phyloP scores from a whole-genome alignment of 2,329 filamentous ascomycete genomes.

The Calonectria henricotiae region DNA sequence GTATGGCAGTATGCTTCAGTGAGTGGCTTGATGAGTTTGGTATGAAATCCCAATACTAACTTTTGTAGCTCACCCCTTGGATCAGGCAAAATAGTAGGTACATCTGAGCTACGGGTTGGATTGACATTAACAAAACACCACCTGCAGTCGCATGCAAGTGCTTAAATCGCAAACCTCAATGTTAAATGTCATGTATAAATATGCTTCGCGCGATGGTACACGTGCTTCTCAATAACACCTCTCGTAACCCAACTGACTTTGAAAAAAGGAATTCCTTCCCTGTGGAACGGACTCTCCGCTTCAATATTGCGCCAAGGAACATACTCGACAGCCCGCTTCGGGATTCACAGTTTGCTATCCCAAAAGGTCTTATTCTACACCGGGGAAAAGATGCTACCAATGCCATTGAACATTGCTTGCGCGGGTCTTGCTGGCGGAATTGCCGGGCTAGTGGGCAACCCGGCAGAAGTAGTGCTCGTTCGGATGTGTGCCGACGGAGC shows the following conservation, averaged over 20 bases:
- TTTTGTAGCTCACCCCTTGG: slow-evolving; percentile 61
- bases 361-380: slow-evolving; percentile 50
- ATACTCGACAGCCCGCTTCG: slow-evolving; percentile 65
- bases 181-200: slow-evolving; percentile 59
- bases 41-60: background rate
- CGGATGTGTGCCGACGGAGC: slow-evolving; percentile 66
- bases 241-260: slow-evolving; percentile 3
- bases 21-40: slow-evolving; percentile 41
- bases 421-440: slow-evolving; percentile 61
- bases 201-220: slow-evolving; percentile 50
- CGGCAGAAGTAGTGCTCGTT: slow-evolving; percentile 63
- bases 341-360: slow-evolving; percentile 60
- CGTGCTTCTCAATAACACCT: background rate
- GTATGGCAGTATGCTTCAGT: slow-evolving; percentile 66
- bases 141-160: slow-evolving; percentile 63
- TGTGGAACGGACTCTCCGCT: slow-evolving; percentile 63
- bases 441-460: slow-evolving; percentile 64
- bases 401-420: slow-evolving; percentile 58
- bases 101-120: rapidly evolving
- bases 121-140: background rate
- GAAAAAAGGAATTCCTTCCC: slow-evolving; percentile 58
- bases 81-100: slow-evolving; percentile 64
- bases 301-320: slow-evolving; percentile 64
- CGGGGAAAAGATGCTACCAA: slow-evolving; percentile 54
- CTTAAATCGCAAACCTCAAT: slow-evolving; percentile 61